Evolutionary conservation across 2,329 filamentous ascomycete species (phyloP).

Genomic region (Beauveria brongniartii): DNA sequence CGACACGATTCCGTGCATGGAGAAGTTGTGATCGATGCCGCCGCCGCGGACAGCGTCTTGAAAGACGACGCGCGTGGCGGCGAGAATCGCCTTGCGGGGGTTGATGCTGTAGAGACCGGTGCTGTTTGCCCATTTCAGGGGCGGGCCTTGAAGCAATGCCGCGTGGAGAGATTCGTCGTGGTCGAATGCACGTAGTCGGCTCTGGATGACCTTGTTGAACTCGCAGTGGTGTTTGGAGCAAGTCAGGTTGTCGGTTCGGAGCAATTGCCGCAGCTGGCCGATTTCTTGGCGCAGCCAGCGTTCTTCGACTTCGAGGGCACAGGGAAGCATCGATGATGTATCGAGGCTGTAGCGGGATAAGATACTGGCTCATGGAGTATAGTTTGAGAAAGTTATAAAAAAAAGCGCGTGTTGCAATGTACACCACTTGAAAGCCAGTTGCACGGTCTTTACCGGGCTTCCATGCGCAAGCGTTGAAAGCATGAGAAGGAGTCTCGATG

Average conservation of each 20-base stretch:
- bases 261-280: slow-evolving; percentile 19
- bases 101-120: slow-evolving; percentile 13
- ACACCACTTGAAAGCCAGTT: not conserved
- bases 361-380: no score
- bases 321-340: slow-evolving; percentile 21
- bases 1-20: slow-evolving; percentile 24
- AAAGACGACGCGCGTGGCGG: slow-evolving; percentile 21
- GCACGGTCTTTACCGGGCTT: no score
- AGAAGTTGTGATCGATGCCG: slow-evolving; percentile 19
- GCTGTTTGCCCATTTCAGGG: not conserved
- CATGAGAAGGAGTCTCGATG: not conserved
- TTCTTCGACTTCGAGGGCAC: slow-evolving; percentile 23
- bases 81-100: slow-evolving; percentile 21
- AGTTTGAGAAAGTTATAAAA: not conserved
- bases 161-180: slow-evolving; percentile 14
- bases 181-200: slow-evolving; percentile 25
- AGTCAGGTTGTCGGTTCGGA: slow-evolving; percentile 15
- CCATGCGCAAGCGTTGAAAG: no score
- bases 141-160: not conserved
- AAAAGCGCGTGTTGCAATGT: not conserved
- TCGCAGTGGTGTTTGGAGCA: slow-evolving; percentile 22
- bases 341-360: not conserved
- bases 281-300: slow-evolving; percentile 26
- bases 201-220: slow-evolving; percentile 24
- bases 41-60: slow-evolving; percentile 17